A percentile compares a stretch with the other conserved stretches of the same genome.
These are phyloP conservation scores for Globisporangium canariense DNA, from an alignment of 352 stramenopile species.

Conservation along the genomic window DNA sequence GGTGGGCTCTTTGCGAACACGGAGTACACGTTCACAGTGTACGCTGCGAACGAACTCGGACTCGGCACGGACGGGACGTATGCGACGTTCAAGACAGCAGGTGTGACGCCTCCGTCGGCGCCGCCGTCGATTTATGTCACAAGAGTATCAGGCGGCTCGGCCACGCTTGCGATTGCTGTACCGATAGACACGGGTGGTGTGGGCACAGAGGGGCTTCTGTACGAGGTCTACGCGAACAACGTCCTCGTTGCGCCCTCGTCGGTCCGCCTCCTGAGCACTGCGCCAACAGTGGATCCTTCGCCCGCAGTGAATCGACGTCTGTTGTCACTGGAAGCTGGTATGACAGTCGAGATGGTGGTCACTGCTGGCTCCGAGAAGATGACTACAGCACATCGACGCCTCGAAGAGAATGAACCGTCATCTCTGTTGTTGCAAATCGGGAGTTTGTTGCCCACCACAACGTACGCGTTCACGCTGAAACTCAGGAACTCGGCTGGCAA, in stretches of 20 bases:
- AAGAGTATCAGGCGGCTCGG: constrained; percentile 34
- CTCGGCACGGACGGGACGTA: constrained; percentile 28
- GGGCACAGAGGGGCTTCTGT: constrained; percentile 24
- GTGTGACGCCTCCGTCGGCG: constrained; percentile 24
- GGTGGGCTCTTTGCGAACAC: constrained; percentile 37
- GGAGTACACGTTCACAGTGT: constrained; percentile 51
- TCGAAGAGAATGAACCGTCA: background rate
- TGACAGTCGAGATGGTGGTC: background rate
- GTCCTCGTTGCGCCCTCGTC: constrained; percentile 22
- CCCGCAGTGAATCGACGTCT: background rate
- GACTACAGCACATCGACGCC: background rate
- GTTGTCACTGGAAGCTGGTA: background rate
- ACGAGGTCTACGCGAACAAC: constrained; percentile 39
- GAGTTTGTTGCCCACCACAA: constrained; percentile 33
- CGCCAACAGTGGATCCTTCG: background rate
- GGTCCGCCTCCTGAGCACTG: constrained; percentile 3
- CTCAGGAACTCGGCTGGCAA: constrained; percentile 28
- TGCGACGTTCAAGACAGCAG: constrained; percentile 25
- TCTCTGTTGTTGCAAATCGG: constrained; percentile 35
- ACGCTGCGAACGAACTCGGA: constrained; percentile 40
- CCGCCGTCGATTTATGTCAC: constrained; percentile 27
- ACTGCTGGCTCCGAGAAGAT: background rate
- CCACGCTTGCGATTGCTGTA: constrained; percentile 25
- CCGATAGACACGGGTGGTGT: constrained; percentile 48
- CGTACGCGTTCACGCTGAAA: constrained; percentile 45